Base-by-base conservation (phyloP, 2,329 filamentous ascomycete genomes). In the Aspergillus sp. region DNA sequence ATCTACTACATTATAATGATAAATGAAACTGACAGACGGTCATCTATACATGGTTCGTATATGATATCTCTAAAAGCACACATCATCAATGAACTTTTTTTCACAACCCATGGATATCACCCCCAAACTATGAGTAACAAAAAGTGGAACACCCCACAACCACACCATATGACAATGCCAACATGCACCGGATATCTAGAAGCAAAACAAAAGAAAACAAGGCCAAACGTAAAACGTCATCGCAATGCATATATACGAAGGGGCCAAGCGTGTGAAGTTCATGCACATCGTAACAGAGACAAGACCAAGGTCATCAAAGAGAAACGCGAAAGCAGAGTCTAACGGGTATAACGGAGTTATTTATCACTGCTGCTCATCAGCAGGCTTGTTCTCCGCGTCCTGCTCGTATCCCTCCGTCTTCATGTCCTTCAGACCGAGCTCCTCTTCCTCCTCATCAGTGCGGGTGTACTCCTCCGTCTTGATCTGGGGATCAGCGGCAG, bases 381-480 rank as follows among this genome's bases (percentile, higher is more conserved):
- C 19, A 7, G 38, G 36, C 57, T 68, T 59, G 25, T 68, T 63
- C 48, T 69, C 61, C 7, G 57, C 66, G 63, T 86, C 84, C 56
- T 87, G 81, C 75, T 89, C 89, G 71, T 99, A 98, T 0, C 87
- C 88, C 75, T 98, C 93, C 0, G 88, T 87, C 83, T 94, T 95
- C 88, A 99, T 99, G 72, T 99, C 95, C 61, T 82, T 87, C 65
- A 99, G 79, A 0, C 95, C 95, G 10, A 99, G 81, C 61, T 97
- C 91, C 71, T 99, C 95, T 78, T 96, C 91, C 73, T 99, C 95
- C 75, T 97, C 91, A 0, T 89, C 87, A 0, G 94, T 96, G 62
- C 95, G 85, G 61, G 90, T 86, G 75, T 99, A 99, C 30, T 91
- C 90, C 78, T 91, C 90, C 2, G 86, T 83, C 59, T 84, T 87